Evolutionary conservation across 202 grass and related monocot genomes (phyloP), one percentile per base, ranked within the genome.

Genomic region (Setaria viridis): DNA sequence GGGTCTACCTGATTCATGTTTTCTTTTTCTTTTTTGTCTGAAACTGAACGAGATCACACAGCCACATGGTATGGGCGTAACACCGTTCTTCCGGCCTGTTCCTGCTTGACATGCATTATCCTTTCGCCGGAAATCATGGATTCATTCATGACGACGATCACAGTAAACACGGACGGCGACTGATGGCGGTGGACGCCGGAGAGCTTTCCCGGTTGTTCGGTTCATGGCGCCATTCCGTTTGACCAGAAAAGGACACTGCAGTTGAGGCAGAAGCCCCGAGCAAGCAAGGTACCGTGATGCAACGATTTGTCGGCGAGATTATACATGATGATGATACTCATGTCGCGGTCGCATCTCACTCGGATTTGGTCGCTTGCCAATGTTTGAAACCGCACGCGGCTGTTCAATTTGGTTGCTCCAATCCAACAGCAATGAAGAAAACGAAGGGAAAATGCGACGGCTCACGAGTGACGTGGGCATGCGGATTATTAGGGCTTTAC

Each of bases 341-440:
- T 42, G 78, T 87, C 85, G 14, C 55, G 21, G 54, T 53, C 79
- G 51, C 58, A 8, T 75, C 50, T 48, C 29, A 15, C 32, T 73
- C 49, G 25, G 46, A 34, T 74, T 53, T 32, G 20, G 79, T 62
- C 17, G 46, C 62, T 49, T 73, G 72, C 74, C 67, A 43, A 75
- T 39, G 46, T 34, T 83, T 79, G 47, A 65, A 84, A 84, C 63
- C 11, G 19, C 43, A 42, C 25, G 21, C 7, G 3, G 78, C 15
- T 41, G 39, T 20, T 25, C 25, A 25, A 67, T 49, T 57, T 70
- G 21, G 1, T 20, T 14, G 9, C 32, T 21, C 37, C 34, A 3
- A 35, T 74, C 25, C 50, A 74, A 37, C 70, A 67, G 21, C 34
- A 35, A 17, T 6, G 1, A 56, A 35, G 60, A 76, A 67, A 78